Evolutionary conservation across 2,329 filamentous ascomycete genomes (phyloP).

Genomic region (Xylariaceae sp.): DNA sequence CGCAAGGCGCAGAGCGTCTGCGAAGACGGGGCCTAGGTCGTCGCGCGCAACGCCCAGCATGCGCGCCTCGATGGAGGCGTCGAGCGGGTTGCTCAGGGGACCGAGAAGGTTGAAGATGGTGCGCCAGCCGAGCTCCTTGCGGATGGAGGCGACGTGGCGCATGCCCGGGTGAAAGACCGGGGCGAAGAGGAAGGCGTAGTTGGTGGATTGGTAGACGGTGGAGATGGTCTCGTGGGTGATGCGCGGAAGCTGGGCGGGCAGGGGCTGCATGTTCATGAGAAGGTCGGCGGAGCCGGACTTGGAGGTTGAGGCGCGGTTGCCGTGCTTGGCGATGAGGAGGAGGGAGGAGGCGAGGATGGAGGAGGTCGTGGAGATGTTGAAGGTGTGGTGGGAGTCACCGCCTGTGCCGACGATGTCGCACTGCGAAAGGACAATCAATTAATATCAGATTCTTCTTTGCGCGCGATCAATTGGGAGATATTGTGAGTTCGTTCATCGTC

Average conservation of each 20-base stretch:
- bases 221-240: conserved; percentile 67
- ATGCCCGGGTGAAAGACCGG: conserved; percentile 96
- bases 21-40: conserved; percentile 83
- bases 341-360: conserved; percentile 86
- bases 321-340: conserved; percentile 87
- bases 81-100: conserved; percentile 84
- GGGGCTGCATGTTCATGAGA: conserved; percentile 67
- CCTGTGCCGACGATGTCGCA: conserved; percentile 97
- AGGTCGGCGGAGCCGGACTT: conserved; percentile 94
- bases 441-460: not conserved
- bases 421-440: conserved; percentile 30
- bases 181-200: conserved; percentile 94
- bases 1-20: conserved; percentile 70
- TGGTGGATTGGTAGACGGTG: conserved; percentile 69
- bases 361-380: conserved; percentile 94
- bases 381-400: conserved; percentile 93
- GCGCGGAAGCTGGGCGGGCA: conserved; percentile 66
- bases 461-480: not conserved
- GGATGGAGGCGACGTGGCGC: conserved; percentile 78
- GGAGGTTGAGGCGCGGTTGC: conserved; percentile 90
- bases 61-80: conserved; percentile 77
- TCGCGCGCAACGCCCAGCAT: conserved; percentile 88
- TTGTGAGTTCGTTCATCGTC: not conserved
- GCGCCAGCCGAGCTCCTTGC: conserved; percentile 83
- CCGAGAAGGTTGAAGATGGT: conserved; percentile 98